Percentiles rank a stretch among this genome's conserved stretches.
phyloP scores from a whole-genome alignment of 2,329 filamentous ascomycete species.

The Aspergillus neoniger region DNA sequence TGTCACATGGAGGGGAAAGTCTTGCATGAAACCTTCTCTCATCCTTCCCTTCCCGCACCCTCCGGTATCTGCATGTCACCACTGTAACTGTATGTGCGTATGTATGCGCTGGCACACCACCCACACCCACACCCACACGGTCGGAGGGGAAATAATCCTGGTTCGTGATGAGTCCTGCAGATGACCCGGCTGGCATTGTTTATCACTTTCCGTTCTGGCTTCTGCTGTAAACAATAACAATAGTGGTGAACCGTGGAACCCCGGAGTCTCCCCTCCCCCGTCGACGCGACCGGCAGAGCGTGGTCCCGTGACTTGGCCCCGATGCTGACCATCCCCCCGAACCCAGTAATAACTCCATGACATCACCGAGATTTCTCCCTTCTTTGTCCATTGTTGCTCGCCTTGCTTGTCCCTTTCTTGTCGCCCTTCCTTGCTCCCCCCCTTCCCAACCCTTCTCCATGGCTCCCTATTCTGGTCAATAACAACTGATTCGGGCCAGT shows the following conservation, averaged over 20 bases:
- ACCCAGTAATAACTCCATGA: slow-evolving; percentile 11
- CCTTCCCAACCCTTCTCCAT: background rate
- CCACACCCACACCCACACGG: background rate
- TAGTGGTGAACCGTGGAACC: slow-evolving; percentile 11
- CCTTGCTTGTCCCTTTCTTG: slow-evolving; percentile 11
- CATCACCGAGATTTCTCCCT: slow-evolving; percentile 15
- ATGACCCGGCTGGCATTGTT: background rate
- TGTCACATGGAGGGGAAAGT: slow-evolving; percentile 16
- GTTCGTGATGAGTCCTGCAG: background rate
- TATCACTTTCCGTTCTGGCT: slow-evolving; percentile 9
- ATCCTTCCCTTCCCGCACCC: background rate
- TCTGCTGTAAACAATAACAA: slow-evolving; percentile 15
- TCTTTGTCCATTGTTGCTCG: background rate
- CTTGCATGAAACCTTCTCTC: background rate
- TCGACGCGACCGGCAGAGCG: slow-evolving; percentile 26
- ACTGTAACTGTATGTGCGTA: background rate
- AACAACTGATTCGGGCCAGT: background rate
- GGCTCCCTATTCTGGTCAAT: background rate
- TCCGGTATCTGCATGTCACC: background rate
- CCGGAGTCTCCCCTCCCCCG: background rate
- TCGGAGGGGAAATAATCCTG: background rate
- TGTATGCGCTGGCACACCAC: slow-evolving; percentile 11
- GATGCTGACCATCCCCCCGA: background rate
- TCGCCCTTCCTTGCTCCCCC: background rate
- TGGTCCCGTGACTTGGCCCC: slow-evolving; percentile 26